Evolutionary conservation across 2,329 filamentous ascomycete species (phyloP).

Genomic region (Beauveria asiatica): DNA sequence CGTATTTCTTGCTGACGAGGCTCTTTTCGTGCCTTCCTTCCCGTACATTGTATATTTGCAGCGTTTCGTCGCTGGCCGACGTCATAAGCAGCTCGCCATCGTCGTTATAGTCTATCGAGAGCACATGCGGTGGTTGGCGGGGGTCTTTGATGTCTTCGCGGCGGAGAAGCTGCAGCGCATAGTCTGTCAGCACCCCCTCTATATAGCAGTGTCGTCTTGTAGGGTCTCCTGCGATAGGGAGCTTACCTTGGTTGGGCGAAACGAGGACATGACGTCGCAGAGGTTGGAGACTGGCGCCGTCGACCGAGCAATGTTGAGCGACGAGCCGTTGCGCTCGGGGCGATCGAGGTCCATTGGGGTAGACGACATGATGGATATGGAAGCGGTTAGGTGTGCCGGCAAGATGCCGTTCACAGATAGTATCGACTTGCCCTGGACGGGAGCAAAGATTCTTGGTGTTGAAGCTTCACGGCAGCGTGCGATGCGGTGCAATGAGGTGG

Average conservation of each 20-base stretch:
- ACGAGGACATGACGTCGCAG: conserved; percentile 67
- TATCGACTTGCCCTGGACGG: not conserved
- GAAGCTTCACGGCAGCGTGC: not conserved
- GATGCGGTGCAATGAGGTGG: not conserved
- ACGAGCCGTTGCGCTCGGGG: conserved; percentile 32
- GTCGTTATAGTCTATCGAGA: conserved; percentile 95
- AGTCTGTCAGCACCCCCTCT: not conserved
- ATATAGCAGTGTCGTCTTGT: no score
- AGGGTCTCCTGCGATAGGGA: not conserved
- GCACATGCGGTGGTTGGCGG: conserved; percentile 54
- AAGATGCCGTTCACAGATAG: not conserved
- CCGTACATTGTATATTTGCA: conserved; percentile 90
- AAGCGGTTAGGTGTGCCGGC: not conserved
- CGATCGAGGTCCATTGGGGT: conserved; percentile 51
- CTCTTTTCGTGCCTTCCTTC: conserved; percentile 86
- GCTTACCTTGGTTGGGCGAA: conserved; percentile 69
- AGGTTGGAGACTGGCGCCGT: conserved; percentile 54
- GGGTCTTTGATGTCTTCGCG: conserved; percentile 47
- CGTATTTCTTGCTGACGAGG: conserved; percentile 92
- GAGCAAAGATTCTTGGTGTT: not conserved
- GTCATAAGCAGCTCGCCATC: conserved; percentile 87
- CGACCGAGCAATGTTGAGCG: conserved; percentile 43
- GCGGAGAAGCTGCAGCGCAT: conserved; percentile 40
- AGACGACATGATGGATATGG: conserved; percentile 36
- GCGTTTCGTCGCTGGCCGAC: conserved; percentile 85